Conservation (phyloP, 495 filamentous ascomycete species). For the Tuber indicum region DNA sequence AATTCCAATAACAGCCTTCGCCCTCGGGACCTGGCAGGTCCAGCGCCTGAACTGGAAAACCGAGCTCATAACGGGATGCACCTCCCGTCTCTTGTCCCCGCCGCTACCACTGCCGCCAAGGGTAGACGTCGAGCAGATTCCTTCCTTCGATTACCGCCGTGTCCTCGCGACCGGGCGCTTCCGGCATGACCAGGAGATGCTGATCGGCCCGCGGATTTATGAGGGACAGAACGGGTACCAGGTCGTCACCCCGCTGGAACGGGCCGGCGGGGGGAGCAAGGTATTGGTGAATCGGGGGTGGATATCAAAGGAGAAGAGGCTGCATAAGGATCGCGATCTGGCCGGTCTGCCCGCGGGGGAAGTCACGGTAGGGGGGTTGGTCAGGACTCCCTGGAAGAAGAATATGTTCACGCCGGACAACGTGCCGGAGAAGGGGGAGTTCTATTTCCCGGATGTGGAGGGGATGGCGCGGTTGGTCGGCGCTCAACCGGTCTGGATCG, state of each 20-base stretch:
- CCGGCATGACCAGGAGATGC: constrained; percentile 89
- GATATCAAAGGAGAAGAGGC: constrained; percentile 65
- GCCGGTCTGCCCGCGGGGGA: constrained; percentile 57
- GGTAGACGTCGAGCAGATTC: constrained; percentile 69
- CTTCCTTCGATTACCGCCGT: constrained; percentile 87
- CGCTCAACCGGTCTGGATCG: constrained; percentile 86
- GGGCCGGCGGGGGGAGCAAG: constrained; percentile 54
- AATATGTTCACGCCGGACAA: constrained; percentile 96
- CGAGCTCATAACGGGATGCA: constrained; percentile 76
- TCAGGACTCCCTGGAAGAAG: constrained; percentile 88
- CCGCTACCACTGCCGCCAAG: constrained; percentile 79
- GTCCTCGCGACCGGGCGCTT: constrained; percentile 68
- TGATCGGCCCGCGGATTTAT: constrained; percentile 79
- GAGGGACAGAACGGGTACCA: constrained; percentile 86
- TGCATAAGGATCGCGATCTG: constrained; percentile 54
- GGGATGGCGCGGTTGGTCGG: constrained; percentile 85
- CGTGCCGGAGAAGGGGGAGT: constrained; percentile 69
- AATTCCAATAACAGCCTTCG: constrained; percentile 86
- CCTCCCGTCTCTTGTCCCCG: constrained; percentile 78
- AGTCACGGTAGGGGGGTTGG: constrained; percentile 72
- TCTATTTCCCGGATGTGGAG: constrained; percentile 88
- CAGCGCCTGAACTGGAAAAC: constrained; percentile 89
- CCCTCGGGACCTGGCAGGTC: constrained; percentile 92
- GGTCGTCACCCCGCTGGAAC: constrained; percentile 84
- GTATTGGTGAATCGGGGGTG: constrained; percentile 85